Conservation (phyloP, 441 rosid genomes). For the Adansonia gregorii region DNA sequence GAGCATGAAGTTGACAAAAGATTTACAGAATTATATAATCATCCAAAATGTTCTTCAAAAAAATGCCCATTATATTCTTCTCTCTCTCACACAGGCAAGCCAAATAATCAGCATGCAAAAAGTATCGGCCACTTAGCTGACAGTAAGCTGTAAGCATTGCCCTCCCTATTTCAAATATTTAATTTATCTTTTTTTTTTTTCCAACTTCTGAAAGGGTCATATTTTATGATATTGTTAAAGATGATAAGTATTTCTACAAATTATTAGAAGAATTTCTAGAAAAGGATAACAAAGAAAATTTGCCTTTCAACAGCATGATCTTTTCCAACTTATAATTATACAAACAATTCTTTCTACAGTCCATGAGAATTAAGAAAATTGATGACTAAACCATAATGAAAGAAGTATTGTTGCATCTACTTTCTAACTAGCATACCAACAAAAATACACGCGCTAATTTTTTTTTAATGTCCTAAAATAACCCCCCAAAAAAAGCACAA, state of each 20-base stretch:
- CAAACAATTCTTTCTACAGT: neutral
- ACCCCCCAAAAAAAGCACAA: neutral
- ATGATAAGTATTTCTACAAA: conserved; percentile 1
- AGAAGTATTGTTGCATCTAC: neutral
- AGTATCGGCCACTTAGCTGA: neutral
- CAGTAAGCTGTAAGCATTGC: neutral
- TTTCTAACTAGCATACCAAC: neutral
- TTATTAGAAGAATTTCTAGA: neutral
- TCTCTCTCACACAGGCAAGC: neutral
- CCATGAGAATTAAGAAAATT: neutral
- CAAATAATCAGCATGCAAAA: neutral
- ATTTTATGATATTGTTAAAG: neutral
- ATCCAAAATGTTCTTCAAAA: neutral
- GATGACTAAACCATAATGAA: neutral
- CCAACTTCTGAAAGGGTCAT: neutral
- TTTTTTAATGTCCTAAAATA: neutral
- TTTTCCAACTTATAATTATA: neutral
- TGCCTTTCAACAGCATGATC: neutral
- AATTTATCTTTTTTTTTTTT: neutral
- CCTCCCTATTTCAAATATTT: neutral
- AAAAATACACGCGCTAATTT: neutral
- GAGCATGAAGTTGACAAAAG: neutral
- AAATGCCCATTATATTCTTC: neutral
- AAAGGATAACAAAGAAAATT: neutral
- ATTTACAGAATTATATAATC: neutral